Evolutionary conservation across 805 yeast species (phyloP), one percentile per base, ranked within the genome.

Genomic region (Pichia eremophila): DNA sequence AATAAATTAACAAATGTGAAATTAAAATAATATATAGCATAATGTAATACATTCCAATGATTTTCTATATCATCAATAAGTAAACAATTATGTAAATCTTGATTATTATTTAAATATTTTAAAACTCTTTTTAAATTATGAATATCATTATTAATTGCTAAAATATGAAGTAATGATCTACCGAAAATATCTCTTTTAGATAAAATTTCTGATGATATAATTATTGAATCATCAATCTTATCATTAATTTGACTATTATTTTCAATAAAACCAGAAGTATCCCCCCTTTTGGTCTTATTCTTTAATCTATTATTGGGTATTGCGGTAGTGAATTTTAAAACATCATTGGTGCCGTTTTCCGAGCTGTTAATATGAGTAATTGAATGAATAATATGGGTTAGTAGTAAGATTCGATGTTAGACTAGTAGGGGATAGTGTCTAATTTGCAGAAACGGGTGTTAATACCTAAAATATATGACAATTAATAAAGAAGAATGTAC

Each of bases 41-140:
- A 75, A 62, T 90, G 96, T 29, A 90, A 68, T 27, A 87, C 78
- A 40, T 85, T 84, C 83, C 95, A 89, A 2, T 87, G 84, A 58
- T 78, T 86, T 62, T 89, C 96, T 45, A 68, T 68, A 61, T 90
- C 96, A 2, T 69, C 64, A 0, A 73, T 56, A 4, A 65, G 55
- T 2, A 72, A 54, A 46, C 79, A 78, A 22, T 75, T 57, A 17
- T 73, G 71, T 9, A 73, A 70, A 51, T 74, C 73, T 15, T 34
- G 36, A 5, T 48, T 29, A 31, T 43, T 46, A 10, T 46, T 34
- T 9, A 50, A 32, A 12, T 46, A 34, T 45, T 68, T 70, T 38
- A 83, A 61, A 8, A 84, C 53, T 22, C 67, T 66, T 9, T 63
- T 57, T 17, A 85, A 64, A 27, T 70, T 58, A 47, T 75, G 78